phyloP scores from a whole-genome alignment of 2,329 filamentous ascomycete species.

The Didymosphaeria variabile region DNA sequence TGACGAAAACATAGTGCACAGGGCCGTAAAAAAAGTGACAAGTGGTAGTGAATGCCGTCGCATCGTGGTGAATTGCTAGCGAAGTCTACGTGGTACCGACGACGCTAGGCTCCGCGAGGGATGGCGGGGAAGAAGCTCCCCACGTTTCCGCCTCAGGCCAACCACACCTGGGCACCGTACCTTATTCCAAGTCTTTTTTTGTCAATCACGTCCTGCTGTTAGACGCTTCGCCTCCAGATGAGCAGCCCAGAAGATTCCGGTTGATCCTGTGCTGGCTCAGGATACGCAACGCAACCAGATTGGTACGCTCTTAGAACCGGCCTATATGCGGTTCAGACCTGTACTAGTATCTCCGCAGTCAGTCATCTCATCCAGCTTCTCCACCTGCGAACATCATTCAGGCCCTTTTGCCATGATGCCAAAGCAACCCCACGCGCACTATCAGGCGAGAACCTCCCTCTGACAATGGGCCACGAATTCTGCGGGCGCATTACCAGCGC shows the following conservation, averaged over 20 bases:
- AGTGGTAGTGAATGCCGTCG: slow-evolving; percentile 9
- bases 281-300: too few species aligned
- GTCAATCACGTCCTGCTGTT: too few species aligned
- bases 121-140: slow-evolving; percentile 17
- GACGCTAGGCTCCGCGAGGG: slow-evolving; percentile 14
- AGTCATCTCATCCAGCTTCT: not conserved
- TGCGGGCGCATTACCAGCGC: slow-evolving; percentile 35
- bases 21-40: not conserved
- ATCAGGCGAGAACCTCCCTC: too few species aligned
- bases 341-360: slow-evolving; percentile 41
- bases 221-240: too few species aligned
- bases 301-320: too few species aligned
- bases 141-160: slow-evolving; percentile 1
- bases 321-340: slow-evolving; percentile 45
- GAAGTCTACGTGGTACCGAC: slow-evolving; percentile 5
- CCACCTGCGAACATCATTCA: slow-evolving; percentile 13
- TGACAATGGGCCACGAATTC: slow-evolving; percentile 47
- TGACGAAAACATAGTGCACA: slow-evolving; percentile 41
- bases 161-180: not conserved
- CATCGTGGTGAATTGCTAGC: slow-evolving; percentile 9
- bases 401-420: slow-evolving; percentile 25
- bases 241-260: too few species aligned
- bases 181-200: not conserved
- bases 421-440: too few species aligned
- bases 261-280: too few species aligned